Evolutionary conservation across 2,329 filamentous ascomycete genomes (phyloP).

Genomic region (Biscogniauxia sp.): DNA sequence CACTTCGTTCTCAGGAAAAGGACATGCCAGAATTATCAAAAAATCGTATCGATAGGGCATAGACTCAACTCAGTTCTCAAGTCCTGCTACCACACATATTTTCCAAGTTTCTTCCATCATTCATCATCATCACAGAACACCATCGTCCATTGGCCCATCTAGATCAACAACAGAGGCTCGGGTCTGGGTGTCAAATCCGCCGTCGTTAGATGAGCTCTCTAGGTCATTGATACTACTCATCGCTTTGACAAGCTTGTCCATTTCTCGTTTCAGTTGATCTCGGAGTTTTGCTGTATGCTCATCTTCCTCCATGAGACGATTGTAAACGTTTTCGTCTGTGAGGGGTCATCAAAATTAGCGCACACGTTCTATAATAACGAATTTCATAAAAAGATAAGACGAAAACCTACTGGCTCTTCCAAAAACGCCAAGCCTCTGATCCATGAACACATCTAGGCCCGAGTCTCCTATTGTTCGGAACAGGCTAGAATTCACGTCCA

Average conservation of each 20-base stretch:
- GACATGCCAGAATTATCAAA: too few relatives aligned
- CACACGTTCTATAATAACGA: slow-evolving; percentile 6
- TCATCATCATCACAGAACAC: slow-evolving; percentile 5
- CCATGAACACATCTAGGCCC: slow-evolving; percentile 25
- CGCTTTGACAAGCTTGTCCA: slow-evolving; percentile 46
- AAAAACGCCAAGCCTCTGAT: slow-evolving; percentile 27
- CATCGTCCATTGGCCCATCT: slow-evolving; percentile 18
- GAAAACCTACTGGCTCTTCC: slow-evolving; percentile 25
- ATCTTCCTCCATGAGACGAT: slow-evolving; percentile 50
- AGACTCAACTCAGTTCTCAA: neutral
- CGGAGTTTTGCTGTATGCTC: slow-evolving; percentile 40
- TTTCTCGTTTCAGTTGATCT: slow-evolving; percentile 41
- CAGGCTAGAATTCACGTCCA: slow-evolving; percentile 31
- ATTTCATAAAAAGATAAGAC: neutral
- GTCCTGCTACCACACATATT: neutral
- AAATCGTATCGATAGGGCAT: neutral
- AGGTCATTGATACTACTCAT: slow-evolving; percentile 45
- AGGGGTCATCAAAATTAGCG: neutral
- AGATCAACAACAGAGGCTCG: slow-evolving; percentile 6
- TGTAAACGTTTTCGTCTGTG: slow-evolving; percentile 36
- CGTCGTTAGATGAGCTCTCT: slow-evolving; percentile 34
- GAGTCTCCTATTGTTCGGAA: slow-evolving; percentile 26
- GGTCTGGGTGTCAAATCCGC: slow-evolving; percentile 10
- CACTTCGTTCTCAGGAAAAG: too few relatives aligned
- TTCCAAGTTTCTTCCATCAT: neutral